These are phyloP conservation scores for Flaveria robusta DNA, from an alignment of 129 eudicot species.

Conservation along the genomic window DNA sequence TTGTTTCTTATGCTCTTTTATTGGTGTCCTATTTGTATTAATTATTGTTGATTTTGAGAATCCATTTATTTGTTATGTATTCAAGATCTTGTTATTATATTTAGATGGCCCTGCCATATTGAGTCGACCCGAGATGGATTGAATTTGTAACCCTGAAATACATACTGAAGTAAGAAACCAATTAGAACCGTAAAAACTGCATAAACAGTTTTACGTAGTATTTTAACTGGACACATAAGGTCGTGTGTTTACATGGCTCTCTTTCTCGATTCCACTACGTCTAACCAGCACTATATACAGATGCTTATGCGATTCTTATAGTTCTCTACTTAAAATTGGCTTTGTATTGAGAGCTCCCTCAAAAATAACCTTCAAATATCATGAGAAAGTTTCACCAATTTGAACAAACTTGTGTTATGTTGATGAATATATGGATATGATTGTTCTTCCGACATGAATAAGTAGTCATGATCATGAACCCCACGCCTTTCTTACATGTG, in stretches of 20 bases:
- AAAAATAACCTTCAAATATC: background rate
- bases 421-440: background rate
- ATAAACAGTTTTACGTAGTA: too few relatives aligned
- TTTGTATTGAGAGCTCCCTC: too few relatives aligned
- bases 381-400: background rate
- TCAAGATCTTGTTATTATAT: constrained; percentile 18
- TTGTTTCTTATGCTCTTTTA: constrained; percentile 31
- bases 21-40: background rate
- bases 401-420: background rate
- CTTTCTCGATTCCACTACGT: too few relatives aligned
- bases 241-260: too few relatives aligned
- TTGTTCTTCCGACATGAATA: background rate
- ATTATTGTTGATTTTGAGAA: constrained; percentile 8
- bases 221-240: too few relatives aligned
- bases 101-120: background rate
- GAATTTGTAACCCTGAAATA: too few relatives aligned
- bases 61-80: constrained; percentile 26
- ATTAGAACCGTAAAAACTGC: too few relatives aligned
- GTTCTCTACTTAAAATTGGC: too few relatives aligned
- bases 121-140: background rate
- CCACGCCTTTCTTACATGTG: background rate
- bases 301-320: too few relatives aligned
- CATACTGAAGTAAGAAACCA: too few relatives aligned
- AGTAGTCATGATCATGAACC: too few relatives aligned
- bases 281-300: too few relatives aligned